Percentiles rank a stretch among this genome's conserved stretches.
Evolutionary conservation across 805 yeast genomes (phyloP).

Genomic region (Wickerhamiella parazyma): DNA sequence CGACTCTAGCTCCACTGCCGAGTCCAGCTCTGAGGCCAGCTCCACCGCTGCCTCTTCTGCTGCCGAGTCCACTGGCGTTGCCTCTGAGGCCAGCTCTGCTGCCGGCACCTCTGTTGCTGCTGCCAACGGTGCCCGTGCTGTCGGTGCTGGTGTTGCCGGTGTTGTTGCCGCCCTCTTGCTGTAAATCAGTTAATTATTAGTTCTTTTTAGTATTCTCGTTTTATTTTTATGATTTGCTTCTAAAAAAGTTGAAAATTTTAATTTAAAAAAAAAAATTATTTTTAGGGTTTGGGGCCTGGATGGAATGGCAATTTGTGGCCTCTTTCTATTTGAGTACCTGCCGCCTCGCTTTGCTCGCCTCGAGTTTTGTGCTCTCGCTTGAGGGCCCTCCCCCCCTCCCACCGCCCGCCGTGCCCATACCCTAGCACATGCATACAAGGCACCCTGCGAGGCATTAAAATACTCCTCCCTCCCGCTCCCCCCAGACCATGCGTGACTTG

Average conservation of each 20-base stretch:
- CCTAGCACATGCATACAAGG: background rate
- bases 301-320: too few species aligned
- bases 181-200: background rate
- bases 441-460: background rate
- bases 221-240: too few species aligned
- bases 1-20: constrained; percentile 9
- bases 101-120: constrained; percentile 12
- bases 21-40: constrained; percentile 1
- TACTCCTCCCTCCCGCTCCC: background rate
- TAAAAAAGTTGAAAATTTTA: too few species aligned
- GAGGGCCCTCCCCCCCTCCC: too few species aligned
- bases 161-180: constrained; percentile 8
- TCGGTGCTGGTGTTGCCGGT: constrained; percentile 11
- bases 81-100: constrained; percentile 8
- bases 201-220: background rate
- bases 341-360: too few species aligned
- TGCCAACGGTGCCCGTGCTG: constrained; percentile 10
- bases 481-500: constrained; percentile 4
- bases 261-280: too few species aligned
- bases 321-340: too few species aligned
- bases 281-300: too few species aligned
- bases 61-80: constrained; percentile 9
- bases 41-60: constrained; percentile 8
- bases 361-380: too few species aligned
- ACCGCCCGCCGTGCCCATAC: too few species aligned